Evolutionary conservation across 495 filamentous ascomycete genomes (phyloP).

Genomic region (Neurospora sp.): DNA sequence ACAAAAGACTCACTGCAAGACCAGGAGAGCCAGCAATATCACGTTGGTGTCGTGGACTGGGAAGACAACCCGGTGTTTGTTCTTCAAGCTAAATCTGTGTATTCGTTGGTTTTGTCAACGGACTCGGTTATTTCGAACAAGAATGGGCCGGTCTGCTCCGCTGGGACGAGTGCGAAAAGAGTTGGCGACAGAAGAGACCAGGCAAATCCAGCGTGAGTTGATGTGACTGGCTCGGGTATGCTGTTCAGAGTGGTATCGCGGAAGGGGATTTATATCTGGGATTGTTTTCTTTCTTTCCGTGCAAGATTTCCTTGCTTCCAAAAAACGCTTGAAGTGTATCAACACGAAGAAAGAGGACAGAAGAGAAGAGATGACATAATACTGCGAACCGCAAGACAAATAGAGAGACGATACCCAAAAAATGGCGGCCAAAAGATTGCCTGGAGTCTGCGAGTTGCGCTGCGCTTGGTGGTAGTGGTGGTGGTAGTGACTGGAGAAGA

Average conservation of each 20-base stretch:
- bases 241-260: not conserved
- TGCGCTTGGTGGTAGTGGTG: not conserved
- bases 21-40: not conserved
- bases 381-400: conserved; percentile 7
- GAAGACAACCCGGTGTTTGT: not conserved
- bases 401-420: conserved; percentile 15
- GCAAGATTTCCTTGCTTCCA: conserved; percentile 2
- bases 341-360: conserved; percentile 1
- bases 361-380: conserved; percentile 15
- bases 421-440: conserved; percentile 19
- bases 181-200: not conserved
- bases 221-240: not conserved
- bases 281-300: not conserved
- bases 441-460: conserved; percentile 3
- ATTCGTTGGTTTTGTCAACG: not conserved
- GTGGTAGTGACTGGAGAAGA: not conserved
- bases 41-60: not conserved
- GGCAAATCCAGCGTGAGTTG: not conserved
- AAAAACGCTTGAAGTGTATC: conserved; percentile 13
- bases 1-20: not conserved
- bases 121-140: not conserved
- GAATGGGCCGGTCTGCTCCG: not conserved
- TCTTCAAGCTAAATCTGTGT: not conserved
- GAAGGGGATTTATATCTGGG: not conserved
- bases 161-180: not conserved